phyloP scores from a whole-genome alignment of 345 rosid genomes.

The Rhizophora apiculata region DNA sequence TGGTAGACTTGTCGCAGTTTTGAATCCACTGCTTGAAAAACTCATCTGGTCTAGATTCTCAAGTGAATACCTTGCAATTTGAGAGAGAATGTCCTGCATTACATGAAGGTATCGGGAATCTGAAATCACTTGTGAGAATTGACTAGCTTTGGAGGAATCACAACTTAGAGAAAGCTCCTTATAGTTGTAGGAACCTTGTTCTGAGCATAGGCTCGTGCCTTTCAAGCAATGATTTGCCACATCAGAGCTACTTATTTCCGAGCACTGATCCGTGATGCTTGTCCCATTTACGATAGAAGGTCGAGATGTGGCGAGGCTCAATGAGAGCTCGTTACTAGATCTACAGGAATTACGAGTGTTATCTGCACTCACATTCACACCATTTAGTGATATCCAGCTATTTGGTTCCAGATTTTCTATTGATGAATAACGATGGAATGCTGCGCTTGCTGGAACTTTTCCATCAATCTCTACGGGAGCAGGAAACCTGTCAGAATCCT shows the following conservation, averaged over 20 bases:
- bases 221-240: slow-evolving; percentile 31
- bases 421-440: slow-evolving; percentile 40
- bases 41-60: slow-evolving; percentile 45
- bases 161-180: slow-evolving; percentile 52
- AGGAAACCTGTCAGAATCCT: slow-evolving; percentile 31
- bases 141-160: slow-evolving; percentile 33
- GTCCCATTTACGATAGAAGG: slow-evolving; percentile 29
- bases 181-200: slow-evolving; percentile 49
- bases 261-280: slow-evolving; percentile 52
- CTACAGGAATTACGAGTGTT: slow-evolving; percentile 31
- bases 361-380: slow-evolving; percentile 28
- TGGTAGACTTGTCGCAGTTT: slow-evolving; percentile 20
- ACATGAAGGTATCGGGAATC: slow-evolving; percentile 71
- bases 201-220: slow-evolving; percentile 41
- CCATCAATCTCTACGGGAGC: slow-evolving; percentile 35
- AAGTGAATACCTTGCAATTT: slow-evolving; percentile 69
- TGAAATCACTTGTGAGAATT: slow-evolving; percentile 38
- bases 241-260: slow-evolving; percentile 40
- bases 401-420: slow-evolving; percentile 34
- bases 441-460: slow-evolving; percentile 31
- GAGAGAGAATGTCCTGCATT: slow-evolving; percentile 80
- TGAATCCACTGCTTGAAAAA: slow-evolving; percentile 28
- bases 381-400: slow-evolving; percentile 41
- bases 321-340: slow-evolving; percentile 55
- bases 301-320: slow-evolving; percentile 67